A percentile compares a stretch with the other conserved stretches of the same genome.
Evolutionary conservation across 805 yeast species (phyloP).

Genomic region (Clavispora vitiphila): DNA sequence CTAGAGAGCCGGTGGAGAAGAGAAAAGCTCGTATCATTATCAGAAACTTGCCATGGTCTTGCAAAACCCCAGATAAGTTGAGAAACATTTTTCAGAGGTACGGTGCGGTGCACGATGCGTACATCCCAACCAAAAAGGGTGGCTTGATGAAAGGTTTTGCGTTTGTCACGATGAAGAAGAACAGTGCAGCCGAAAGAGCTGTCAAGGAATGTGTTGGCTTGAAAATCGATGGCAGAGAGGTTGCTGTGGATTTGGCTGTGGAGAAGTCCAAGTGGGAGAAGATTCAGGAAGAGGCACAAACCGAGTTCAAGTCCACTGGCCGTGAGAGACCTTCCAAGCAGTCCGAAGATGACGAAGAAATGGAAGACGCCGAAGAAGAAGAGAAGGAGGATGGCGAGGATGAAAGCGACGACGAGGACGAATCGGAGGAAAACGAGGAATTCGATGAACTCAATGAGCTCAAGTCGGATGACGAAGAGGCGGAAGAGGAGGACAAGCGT

Average conservation of each 20-base stretch:
- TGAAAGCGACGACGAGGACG: constrained; percentile 30
- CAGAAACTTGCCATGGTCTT: constrained; percentile 95
- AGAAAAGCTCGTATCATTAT: constrained; percentile 84
- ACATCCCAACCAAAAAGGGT: constrained; percentile 81
- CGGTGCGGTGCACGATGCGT: constrained; percentile 85
- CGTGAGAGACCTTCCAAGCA: constrained; percentile 36
- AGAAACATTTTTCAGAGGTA: constrained; percentile 65
- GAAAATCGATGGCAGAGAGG: constrained; percentile 83
- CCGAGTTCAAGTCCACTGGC: constrained; percentile 3
- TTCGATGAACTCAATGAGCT: constrained; percentile 14
- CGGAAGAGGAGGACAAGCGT: constrained; percentile 15
- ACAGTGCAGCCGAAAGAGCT: constrained; percentile 73
- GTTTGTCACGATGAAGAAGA: constrained; percentile 83
- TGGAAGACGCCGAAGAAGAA: constrained; percentile 22
- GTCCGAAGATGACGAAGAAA: constrained; percentile 31
- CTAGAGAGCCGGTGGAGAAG: constrained; percentile 47
- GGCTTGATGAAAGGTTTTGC: constrained; percentile 95
- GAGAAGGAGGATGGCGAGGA: constrained; percentile 36
- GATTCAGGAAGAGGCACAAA: constrained; percentile 30
- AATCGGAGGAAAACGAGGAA: constrained; percentile 25
- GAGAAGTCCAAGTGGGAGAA: constrained; percentile 82
- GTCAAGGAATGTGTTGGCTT: constrained; percentile 69
- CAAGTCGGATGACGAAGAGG: constrained; percentile 27
- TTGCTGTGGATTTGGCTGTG: constrained; percentile 90
- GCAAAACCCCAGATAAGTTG: constrained; percentile 69